Conservation (phyloP, 345 rosid species). For the Dovyalis caffra region DNA sequence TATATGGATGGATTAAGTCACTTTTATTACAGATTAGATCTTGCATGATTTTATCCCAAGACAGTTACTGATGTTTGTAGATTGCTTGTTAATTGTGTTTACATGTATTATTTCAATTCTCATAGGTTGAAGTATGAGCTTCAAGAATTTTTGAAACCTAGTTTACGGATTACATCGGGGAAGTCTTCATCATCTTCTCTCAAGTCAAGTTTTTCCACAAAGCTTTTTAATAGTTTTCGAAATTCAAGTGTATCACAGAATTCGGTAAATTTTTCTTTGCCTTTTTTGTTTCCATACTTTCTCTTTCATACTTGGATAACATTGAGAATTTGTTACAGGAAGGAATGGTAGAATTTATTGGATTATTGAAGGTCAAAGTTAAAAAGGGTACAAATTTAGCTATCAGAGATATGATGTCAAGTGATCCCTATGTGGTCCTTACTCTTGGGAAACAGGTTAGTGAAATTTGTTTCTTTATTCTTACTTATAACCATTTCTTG, state of each 20-base stretch:
- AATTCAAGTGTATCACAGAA: conserved; percentile 46
- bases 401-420: conserved; percentile 87
- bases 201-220: conserved; percentile 56
- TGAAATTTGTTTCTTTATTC: neutral
- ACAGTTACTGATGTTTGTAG: neutral
- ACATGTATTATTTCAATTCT: conserved; percentile 16
- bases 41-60: neutral
- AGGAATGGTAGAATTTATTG: conserved; percentile 87
- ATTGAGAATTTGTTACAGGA: conserved; percentile 46
- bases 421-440: conserved; percentile 91
- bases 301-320: neutral
- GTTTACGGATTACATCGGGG: conserved; percentile 70
- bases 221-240: conserved; percentile 64
- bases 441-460: conserved; percentile 82
- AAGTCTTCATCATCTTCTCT: conserved; percentile 45
- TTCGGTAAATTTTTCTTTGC: conserved; percentile 35
- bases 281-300: neutral
- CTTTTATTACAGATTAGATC: conserved; percentile 6
- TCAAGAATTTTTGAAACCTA: conserved; percentile 90
- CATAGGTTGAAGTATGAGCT: conserved; percentile 90
- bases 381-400: conserved; percentile 77
- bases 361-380: conserved; percentile 71
- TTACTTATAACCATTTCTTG: neutral
- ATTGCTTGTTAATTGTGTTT: conserved; percentile 18
- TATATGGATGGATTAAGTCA: neutral